Evolutionary conservation across 2,329 filamentous ascomycete species (phyloP).

Genomic region (Clarireedia hainanense): DNA sequence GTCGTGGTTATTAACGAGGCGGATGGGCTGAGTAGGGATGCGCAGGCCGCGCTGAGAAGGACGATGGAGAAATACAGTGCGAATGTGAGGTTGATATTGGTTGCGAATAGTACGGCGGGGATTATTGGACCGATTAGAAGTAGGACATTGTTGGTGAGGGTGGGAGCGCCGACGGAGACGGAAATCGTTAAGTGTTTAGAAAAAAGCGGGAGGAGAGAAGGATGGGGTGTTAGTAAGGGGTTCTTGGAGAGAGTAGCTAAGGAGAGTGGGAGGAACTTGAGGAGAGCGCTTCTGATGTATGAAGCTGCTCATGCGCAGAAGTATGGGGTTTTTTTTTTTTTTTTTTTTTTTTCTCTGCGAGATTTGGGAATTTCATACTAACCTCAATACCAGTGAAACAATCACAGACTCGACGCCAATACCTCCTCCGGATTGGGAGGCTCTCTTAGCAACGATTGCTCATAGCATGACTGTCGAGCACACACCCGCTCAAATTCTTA

Average conservation of each 20-base stretch:
- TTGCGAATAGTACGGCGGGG: constrained; percentile 94
- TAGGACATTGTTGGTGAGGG: constrained; percentile 81
- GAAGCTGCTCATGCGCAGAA: constrained; percentile 97
- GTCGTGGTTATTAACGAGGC: constrained; percentile 99
- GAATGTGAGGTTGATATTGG: constrained; percentile 81
- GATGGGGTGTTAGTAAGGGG: constrained; percentile 67
- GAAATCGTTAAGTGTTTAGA: constrained; percentile 78
- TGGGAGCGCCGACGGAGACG: constrained; percentile 77
- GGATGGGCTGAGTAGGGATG: constrained; percentile 87
- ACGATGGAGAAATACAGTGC: constrained; percentile 99
- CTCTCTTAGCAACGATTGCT: constrained; percentile 81
- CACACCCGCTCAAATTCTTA: constrained; percentile 78
- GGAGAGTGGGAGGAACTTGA: constrained; percentile 84
- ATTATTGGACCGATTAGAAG: constrained; percentile 98
- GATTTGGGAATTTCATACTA: neutral
- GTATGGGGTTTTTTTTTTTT: constrained; percentile 43
- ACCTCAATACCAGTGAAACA: constrained; percentile 59
- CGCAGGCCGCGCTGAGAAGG: constrained; percentile 84
- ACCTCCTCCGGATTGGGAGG: constrained; percentile 94
- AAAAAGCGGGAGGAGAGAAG: constrained; percentile 65
- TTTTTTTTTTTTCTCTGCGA: constrained; percentile 9
- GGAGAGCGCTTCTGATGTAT: constrained; percentile 89
- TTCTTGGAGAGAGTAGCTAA: constrained; percentile 80
- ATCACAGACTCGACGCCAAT: constrained; percentile 82
- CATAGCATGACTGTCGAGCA: constrained; percentile 89